Evolutionary conservation across 768 basidiomycete species (phyloP), one percentile per base, ranked within the genome.

Genomic region (Sarcomyxa edulis): DNA sequence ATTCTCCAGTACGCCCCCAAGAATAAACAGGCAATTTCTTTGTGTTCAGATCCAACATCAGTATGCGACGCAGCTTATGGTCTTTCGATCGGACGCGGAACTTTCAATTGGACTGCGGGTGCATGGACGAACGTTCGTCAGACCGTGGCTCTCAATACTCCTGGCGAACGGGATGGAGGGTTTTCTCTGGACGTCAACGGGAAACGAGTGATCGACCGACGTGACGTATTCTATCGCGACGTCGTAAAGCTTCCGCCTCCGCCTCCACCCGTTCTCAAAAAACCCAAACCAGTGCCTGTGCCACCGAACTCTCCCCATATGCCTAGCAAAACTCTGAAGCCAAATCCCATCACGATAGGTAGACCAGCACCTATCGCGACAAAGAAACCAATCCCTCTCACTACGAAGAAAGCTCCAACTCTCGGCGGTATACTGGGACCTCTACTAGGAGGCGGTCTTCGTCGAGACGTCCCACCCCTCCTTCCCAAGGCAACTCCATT

Each of bases 91-190:
- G 85, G 78, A 9, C 72, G 88, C 5, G 85, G 85, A 1, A 66
- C 81, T 0, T 91, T 87, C 65, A 51, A 41, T 2, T 91, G 77
- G 59, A 52, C 62, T 0, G 46, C 59, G 3, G 87, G 86, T 1
- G 63, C 54, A 26, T 92, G 87, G 88, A 89, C 88, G 28, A 73
- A 62, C 24, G 63, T 90, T 15, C 49, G 53, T n/a, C 88, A 91
- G 54, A 81, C 74, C 1, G 76, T 90, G 16, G 52, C 56, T 27
- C 68, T 91, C 37, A 91, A 90, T 50, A 84, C 81, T 1, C 85
- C 86, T 0, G 88, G 88, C 5, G 35, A 61, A 43, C 76, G 72
- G 43, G 74, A 91, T 48, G 87, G 88, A 3, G 52, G 48, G 0
- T 87, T 91, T 53, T 51, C 53, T 14, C 68, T 91, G 7, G 67